A percentile compares a stretch with the other conserved stretches of the same genome.
Conservation (phyloP, 352 stramenopile species). For the Pythium insidiosum region DNA sequence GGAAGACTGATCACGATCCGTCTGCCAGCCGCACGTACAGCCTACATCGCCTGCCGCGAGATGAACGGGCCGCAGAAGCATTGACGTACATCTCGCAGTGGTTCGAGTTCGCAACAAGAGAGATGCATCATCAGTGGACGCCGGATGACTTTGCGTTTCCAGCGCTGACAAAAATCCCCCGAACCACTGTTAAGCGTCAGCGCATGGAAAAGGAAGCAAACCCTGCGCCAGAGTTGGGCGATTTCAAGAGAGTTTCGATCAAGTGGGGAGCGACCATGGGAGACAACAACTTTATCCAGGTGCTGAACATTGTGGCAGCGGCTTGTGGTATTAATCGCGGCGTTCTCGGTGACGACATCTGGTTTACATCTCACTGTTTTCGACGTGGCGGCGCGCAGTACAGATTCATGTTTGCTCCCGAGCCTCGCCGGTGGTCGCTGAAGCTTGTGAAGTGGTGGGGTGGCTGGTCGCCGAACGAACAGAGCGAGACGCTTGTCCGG, state of each 20-base stretch:
- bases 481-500: not conserved
- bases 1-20: not conserved
- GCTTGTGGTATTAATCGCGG: not conserved
- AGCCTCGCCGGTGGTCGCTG: conserved; percentile 6
- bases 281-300: conserved; percentile 3
- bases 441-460: conserved; percentile 14
- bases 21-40: not conserved
- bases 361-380: conserved; percentile 4
- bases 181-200: too few relatives aligned
- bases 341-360: not conserved
- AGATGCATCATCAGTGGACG: too few relatives aligned
- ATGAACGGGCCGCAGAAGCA: too few relatives aligned
- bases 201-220: too few relatives aligned
- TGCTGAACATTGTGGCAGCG: conserved; percentile 2
- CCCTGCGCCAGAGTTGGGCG: too few relatives aligned
- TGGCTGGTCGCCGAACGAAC: conserved; percentile 3
- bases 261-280: too few relatives aligned
- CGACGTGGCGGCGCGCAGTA: conserved; percentile 8
- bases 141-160: too few relatives aligned
- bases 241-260: not conserved
- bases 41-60: not conserved
- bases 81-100: too few relatives aligned
- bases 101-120: too few relatives aligned
- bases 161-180: too few relatives aligned
- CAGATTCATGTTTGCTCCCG: conserved; percentile 16